Evolutionary conservation across 2,329 filamentous ascomycete genomes (phyloP), one percentile per base, ranked within the genome.

Genomic region (Beauveria australis): DNA sequence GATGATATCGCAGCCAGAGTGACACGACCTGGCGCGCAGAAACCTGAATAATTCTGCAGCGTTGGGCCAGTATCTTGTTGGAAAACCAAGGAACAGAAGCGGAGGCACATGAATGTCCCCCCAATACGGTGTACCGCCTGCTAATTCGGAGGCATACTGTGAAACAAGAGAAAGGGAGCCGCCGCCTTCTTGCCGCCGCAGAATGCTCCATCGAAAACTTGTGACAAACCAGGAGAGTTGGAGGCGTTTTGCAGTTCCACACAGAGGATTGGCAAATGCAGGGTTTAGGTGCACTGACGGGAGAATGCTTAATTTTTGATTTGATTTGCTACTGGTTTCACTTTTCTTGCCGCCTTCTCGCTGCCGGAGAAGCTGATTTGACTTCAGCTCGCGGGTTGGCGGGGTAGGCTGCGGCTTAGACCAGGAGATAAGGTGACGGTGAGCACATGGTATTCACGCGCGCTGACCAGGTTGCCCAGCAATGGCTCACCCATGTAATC

Each of bases 1-100:
- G 26, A 59, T 59, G 55, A 59, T 59, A 52, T 30, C 24, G 16
- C 19, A 8, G 37, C 33, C 22, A 40, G 44, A 57, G 54, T 57
- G 54, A 57, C 44, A 40, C 54, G 54, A 48, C 41, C 54, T 10
- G 52, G 37, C 10, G 5, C 40, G 19, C 37, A 18, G 6, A 41
- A 53, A 10, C 18, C 22, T n/a, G 22, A 43, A 28, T 44, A 28
- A 7, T 44, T 4, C 22, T 28, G 2, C 52, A n/a, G 14, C 22
- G 16, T 19, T 30, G 37, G 40, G 30, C 40, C 16, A 30, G 52
- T 3, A n/a, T 48, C 46, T 30, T 18, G 8, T 12, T 30, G 16
- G 5, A 44, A 30, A 44, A 44, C 7, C 51, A 43, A 28, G 51
- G 14, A 41, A 53, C 37, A 28, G n/a, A 41, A 24, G 19, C 10